Evolutionary conservation across 2,329 filamentous ascomycete species (phyloP), one percentile per base, ranked within the genome.

Genomic region (Aschersonia sp.): DNA sequence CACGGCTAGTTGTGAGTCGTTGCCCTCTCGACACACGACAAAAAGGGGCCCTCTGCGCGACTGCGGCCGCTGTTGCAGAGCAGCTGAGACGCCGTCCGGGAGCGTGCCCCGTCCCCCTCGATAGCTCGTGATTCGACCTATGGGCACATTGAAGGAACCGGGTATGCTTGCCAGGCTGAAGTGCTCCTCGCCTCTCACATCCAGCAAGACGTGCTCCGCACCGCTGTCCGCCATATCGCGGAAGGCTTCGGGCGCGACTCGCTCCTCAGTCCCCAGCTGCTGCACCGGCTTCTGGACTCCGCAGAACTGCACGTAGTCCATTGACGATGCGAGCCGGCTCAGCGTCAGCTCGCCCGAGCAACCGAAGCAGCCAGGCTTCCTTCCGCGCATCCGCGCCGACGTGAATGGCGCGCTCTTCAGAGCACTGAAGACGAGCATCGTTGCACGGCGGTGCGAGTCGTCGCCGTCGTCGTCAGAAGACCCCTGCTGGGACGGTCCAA

Each of bases 261-360:
- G 76, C 54, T 92, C 83, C 1, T 79, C 71, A 0, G 77, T 65
- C 5, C 57, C 59, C 1, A 95, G 70, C 4, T 83, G 52, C 8
- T 69, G 65, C 14, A 83, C 67, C 0, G 79, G 73, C 45, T 60
- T 52, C 1, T 66, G 62, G 1, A 78, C 72, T 5, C 89, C 88
- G 59, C 90, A 97, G 59, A 97, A 95, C 46, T 83, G 79, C 0
- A 84, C 74, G 59, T 97, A 97, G 59, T 95, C 87, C 44, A 89
- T 68, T 5, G 77, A 81, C 0, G 72, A 73, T 22, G 63, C 67
- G 46, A 95, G 65, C 6, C 72, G 74, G 9, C 81, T 70, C 6
- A 77, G 59, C 0, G 81, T 83, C 9, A 95, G 71, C 0, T 48
- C 44, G 0, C 69, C 76, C 0, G 83, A 84, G 61, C 92, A 98